Evolutionary conservation across 2,329 filamentous ascomycete genomes (phyloP).

Genomic region (Neonectria faginata): DNA sequence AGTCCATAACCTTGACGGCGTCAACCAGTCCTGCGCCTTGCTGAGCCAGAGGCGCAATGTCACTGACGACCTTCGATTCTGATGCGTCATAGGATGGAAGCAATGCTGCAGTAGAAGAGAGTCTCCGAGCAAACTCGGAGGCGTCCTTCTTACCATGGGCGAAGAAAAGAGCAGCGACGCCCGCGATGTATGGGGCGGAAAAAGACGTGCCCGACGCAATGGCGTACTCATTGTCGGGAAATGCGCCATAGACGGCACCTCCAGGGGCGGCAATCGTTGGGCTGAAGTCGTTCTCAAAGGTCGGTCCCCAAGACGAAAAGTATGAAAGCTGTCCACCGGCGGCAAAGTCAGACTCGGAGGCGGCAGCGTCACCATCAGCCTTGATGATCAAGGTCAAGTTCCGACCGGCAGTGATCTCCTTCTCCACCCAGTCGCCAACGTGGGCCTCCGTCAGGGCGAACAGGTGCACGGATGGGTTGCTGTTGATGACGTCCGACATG

Average conservation of each 20-base stretch:
- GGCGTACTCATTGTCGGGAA: slow-evolving; percentile 28
- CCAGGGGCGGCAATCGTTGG: slow-evolving; percentile 35
- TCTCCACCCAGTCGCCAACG: slow-evolving; percentile 30
- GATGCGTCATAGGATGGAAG: slow-evolving; percentile 27
- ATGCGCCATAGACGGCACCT: slow-evolving; percentile 36
- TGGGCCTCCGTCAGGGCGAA: slow-evolving; percentile 28
- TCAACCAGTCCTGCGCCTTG: slow-evolving; percentile 40
- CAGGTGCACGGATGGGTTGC: slow-evolving; percentile 16
- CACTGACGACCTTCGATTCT: slow-evolving; percentile 7
- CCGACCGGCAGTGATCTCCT: slow-evolving; percentile 20
- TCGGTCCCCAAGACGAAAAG: slow-evolving; percentile 39
- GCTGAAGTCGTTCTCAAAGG: slow-evolving; percentile 39
- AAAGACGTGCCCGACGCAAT: slow-evolving; percentile 38
- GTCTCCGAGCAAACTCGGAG: slow-evolving; percentile 26
- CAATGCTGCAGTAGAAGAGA: slow-evolving; percentile 24
- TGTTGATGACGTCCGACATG: slow-evolving; percentile 1
- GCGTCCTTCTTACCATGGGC: slow-evolving; percentile 31
- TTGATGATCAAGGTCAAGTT: slow-evolving; percentile 29
- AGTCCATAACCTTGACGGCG: slow-evolving; percentile 30
- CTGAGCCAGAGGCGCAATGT: slow-evolving; percentile 31
- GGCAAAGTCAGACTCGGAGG: slow-evolving; percentile 19
- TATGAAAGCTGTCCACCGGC: slow-evolving; percentile 32
- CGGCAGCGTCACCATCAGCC: slow-evolving; percentile 21
- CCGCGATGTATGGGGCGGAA: slow-evolving; percentile 38
- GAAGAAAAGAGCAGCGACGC: slow-evolving; percentile 39